Percentiles rank a stretch among this genome's conserved stretches.
Evolutionary conservation across 495 filamentous ascomycete species (phyloP).

Genomic region (Trichoderma gamsii): DNA sequence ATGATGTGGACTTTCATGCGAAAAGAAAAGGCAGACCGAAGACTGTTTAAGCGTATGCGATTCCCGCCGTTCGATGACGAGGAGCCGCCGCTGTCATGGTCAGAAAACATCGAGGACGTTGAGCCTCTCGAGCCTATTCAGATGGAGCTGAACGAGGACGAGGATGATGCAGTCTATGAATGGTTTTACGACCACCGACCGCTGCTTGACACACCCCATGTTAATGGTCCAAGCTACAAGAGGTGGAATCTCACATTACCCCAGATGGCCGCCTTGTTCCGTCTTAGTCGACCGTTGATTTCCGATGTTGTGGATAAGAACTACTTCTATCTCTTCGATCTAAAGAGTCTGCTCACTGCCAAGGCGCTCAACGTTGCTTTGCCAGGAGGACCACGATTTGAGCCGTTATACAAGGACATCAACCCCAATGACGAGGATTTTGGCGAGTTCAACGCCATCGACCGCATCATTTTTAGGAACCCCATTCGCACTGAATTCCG

Average conservation of each 20-base stretch:
- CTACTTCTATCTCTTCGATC: slow-evolving; percentile 97
- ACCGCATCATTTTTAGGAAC: slow-evolving; percentile 96
- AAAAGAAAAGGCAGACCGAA: slow-evolving; percentile 90
- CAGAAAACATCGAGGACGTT: slow-evolving; percentile 97
- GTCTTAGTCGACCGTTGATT: slow-evolving; percentile 82
- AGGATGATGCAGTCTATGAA: slow-evolving; percentile 84
- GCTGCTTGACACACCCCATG: slow-evolving; percentile 83
- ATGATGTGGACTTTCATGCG: slow-evolving; percentile 99
- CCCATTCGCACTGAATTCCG: slow-evolving; percentile 95
- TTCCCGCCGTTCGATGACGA: slow-evolving; percentile 99
- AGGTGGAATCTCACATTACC: slow-evolving; percentile 88
- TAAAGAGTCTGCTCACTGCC: slow-evolving; percentile 90
- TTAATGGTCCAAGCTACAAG: slow-evolving; percentile 96
- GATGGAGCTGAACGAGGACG: slow-evolving; percentile 96
- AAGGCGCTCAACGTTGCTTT: slow-evolving; percentile 97
- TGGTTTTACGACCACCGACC: slow-evolving; percentile 98
- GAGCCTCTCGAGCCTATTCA: slow-evolving; percentile 97
- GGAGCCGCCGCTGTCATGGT: slow-evolving; percentile 95
- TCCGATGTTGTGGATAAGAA: slow-evolving; percentile 94
- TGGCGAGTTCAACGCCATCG: slow-evolving; percentile 99
- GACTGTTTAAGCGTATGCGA: slow-evolving; percentile 98
- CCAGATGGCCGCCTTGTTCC: slow-evolving; percentile 94
- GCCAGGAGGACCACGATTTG: slow-evolving; percentile 93
- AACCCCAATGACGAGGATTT: slow-evolving; percentile 99
- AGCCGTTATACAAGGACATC: slow-evolving; percentile 97